These are phyloP conservation scores for Gloeophyllum trabeum DNA, from an alignment of 768 basidiomycete genomes.

Conservation along the genomic window DNA sequence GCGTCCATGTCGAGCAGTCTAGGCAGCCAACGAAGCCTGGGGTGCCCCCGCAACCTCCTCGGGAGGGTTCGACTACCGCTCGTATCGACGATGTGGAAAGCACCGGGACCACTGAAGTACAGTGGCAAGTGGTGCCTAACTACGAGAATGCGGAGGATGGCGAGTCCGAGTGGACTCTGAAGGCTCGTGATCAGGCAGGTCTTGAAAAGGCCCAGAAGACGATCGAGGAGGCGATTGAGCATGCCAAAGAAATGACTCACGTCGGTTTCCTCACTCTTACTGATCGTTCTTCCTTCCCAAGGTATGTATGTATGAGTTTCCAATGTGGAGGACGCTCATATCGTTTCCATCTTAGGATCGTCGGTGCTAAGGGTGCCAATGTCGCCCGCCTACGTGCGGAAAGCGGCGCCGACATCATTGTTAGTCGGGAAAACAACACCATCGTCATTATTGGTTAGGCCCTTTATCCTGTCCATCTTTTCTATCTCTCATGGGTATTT, in stretches of 20 bases:
- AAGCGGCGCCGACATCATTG: constrained; percentile 87
- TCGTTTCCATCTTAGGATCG: no score
- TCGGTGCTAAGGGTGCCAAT: constrained; percentile 86
- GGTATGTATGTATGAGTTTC: no score
- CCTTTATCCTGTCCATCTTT: background rate
- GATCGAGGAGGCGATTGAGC: constrained; percentile 58
- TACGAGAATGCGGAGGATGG: constrained; percentile 78
- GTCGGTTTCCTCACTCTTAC: constrained; percentile 79
- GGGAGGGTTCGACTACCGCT: constrained; percentile 34
- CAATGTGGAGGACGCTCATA: no score
- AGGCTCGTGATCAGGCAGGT: constrained; percentile 64
- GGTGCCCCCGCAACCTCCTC: constrained; percentile 43
- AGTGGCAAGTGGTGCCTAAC: constrained; percentile 74
- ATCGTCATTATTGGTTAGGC: constrained; percentile 79
- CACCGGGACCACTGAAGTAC: constrained; percentile 25
- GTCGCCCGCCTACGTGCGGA: constrained; percentile 80
- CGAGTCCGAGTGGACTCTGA: constrained; percentile 76
- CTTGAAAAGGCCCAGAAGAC: constrained; percentile 66
- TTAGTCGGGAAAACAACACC: constrained; percentile 78
- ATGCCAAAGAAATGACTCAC: constrained; percentile 63
- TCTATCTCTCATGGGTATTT: constrained; percentile 3
- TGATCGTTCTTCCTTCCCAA: constrained; percentile 79
- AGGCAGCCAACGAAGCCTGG: constrained; percentile 46
- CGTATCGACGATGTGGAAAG: constrained; percentile 75
- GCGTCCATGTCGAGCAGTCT: constrained; percentile 77